These are phyloP conservation scores for Alternaria solani DNA, from an alignment of 2,329 filamentous ascomycete genomes.

Conservation along the genomic window DNA sequence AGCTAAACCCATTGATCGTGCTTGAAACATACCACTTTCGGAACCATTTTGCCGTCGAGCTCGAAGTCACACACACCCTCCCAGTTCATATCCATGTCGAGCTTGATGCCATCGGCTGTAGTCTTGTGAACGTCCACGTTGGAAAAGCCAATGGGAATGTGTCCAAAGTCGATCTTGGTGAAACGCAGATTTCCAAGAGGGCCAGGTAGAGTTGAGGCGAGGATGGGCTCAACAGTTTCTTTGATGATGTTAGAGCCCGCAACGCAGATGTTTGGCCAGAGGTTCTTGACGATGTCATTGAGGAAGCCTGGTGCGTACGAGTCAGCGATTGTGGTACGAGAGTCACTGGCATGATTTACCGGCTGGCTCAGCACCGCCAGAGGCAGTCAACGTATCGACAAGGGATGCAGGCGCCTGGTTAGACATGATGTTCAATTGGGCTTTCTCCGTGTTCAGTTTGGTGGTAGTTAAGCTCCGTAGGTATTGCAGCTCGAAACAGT, in stretches of 20 bases:
- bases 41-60: slow-evolving; percentile 57
- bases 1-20: neutral
- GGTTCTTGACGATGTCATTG: slow-evolving; percentile 58
- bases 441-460: neutral
- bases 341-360: slow-evolving; percentile 28
- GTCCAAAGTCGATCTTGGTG: slow-evolving; percentile 57
- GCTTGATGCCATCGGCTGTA: slow-evolving; percentile 56
- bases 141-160: slow-evolving; percentile 52
- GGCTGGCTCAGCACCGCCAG: slow-evolving; percentile 53
- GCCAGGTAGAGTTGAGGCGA: slow-evolving; percentile 56
- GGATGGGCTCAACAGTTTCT: slow-evolving; percentile 59
- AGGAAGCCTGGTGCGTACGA: slow-evolving; percentile 50
- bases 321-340: neutral
- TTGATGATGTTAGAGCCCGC: slow-evolving; percentile 57
- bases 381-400: slow-evolving; percentile 52
- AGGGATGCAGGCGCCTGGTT: slow-evolving; percentile 30
- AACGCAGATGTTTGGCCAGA: slow-evolving; percentile 61
- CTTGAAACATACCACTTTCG: slow-evolving; percentile 45
- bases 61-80: slow-evolving; percentile 59
- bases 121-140: slow-evolving; percentile 58
- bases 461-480: neutral
- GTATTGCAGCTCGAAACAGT: neutral
- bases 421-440: slow-evolving; percentile 10
- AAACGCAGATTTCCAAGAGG: slow-evolving; percentile 56
- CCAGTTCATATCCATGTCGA: slow-evolving; percentile 60